Conservation (phyloP, 2,329 filamentous ascomycete genomes). For the Fusarium heterosporum region DNA sequence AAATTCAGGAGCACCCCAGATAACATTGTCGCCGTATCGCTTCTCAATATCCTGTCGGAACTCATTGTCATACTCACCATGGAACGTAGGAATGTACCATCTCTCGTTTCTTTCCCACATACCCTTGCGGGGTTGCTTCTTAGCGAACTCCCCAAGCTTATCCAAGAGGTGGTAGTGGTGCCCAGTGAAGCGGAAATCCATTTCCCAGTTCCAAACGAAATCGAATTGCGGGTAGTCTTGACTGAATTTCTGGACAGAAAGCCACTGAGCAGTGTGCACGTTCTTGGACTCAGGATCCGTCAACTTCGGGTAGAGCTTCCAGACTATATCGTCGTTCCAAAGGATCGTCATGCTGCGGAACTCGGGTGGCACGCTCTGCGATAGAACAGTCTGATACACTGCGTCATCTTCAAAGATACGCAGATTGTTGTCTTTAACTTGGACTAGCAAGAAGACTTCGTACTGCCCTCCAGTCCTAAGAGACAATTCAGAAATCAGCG, state of each 20-base stretch:
- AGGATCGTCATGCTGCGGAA: conserved; percentile 77
- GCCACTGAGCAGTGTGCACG: conserved; percentile 73
- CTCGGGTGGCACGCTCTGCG: conserved; percentile 74
- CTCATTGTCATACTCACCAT: conserved; percentile 74
- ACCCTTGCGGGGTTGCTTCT: conserved; percentile 75
- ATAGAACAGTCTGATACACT: conserved; percentile 70
- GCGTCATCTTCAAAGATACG: conserved; percentile 70
- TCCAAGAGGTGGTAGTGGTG: conserved; percentile 85
- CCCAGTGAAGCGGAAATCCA: conserved; percentile 82
- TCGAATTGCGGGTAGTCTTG: conserved; percentile 83
- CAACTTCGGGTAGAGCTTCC: conserved; percentile 80
- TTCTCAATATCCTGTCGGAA: conserved; percentile 74
- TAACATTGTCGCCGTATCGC: conserved; percentile 61
- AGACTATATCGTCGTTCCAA: conserved; percentile 81
- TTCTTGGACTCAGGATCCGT: conserved; percentile 67
- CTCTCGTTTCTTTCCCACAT: conserved; percentile 80
- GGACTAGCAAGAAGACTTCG: conserved; percentile 81
- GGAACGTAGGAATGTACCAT: conserved; percentile 76
- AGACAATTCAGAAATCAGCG: conserved; percentile 81
- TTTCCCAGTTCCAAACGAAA: conserved; percentile 89
- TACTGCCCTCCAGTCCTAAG: conserved; percentile 84
- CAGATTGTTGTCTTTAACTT: conserved; percentile 74
- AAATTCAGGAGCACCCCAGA: conserved; percentile 75
- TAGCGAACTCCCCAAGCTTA: conserved; percentile 71
- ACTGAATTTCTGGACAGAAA: conserved; percentile 80